phyloP scores from a whole-genome alignment of 768 basidiomycete genomes.

The Tephrocybe sp. region DNA sequence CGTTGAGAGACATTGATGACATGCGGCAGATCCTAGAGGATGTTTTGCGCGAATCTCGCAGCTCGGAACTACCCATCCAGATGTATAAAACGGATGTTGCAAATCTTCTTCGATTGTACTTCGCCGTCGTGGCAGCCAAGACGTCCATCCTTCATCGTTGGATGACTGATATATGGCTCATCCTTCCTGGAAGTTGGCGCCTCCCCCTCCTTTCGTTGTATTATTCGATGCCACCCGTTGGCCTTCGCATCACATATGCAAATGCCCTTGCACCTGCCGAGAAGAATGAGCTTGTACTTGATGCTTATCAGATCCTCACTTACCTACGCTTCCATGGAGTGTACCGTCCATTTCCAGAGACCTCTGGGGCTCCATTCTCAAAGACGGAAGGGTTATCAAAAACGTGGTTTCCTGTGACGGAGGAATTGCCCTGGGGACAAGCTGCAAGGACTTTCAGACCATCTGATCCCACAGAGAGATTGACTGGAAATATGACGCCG shows the following conservation, averaged over 20 bases:
- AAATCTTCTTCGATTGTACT: neutral
- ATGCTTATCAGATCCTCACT: neutral
- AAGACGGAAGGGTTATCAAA: too few species aligned
- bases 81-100: neutral
- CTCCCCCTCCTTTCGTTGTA: neutral
- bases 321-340: too few species aligned
- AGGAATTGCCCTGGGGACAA: neutral
- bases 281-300: neutral
- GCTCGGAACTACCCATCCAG: neutral
- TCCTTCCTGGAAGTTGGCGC: neutral
- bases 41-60: neutral
- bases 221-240: neutral
- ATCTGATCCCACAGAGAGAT: too few species aligned
- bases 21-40: neutral
- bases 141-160: neutral
- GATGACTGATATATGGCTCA: neutral
- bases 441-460: neutral
- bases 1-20: slow-evolving; percentile 2
- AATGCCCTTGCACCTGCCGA: neutral
- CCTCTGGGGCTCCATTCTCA: neutral
- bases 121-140: neutral
- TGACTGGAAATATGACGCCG: neutral
- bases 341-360: neutral
- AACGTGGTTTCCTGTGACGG: neutral
- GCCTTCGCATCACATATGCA: neutral